phyloP scores from a whole-genome alignment of 306 rosid species.

The Vicia sativa region DNA sequence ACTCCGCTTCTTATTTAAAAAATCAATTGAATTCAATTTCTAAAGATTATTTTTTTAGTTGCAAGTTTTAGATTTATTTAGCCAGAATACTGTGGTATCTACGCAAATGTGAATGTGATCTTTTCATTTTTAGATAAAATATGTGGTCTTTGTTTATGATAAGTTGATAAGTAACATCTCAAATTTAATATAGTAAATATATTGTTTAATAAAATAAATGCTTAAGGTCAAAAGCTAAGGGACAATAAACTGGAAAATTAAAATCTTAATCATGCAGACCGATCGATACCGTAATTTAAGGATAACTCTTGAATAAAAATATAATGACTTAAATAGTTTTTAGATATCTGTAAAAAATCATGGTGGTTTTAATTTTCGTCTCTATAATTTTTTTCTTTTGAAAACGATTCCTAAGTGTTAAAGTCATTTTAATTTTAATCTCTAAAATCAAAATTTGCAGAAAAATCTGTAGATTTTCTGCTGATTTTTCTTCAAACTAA shows the following conservation, averaged over 20 bases:
- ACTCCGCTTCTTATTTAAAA: neutral
- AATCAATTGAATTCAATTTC: neutral
- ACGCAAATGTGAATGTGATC: neutral
- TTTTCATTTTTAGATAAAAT: neutral
- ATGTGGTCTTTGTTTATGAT: neutral
- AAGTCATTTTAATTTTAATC: too few relatives aligned
- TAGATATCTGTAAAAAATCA: too few relatives aligned
- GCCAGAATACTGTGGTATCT: conserved; percentile 1
- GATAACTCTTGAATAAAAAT: neutral
- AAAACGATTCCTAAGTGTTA: too few relatives aligned
- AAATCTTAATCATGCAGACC: neutral
- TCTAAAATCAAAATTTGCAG: too few relatives aligned
- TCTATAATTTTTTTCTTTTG: too few relatives aligned
- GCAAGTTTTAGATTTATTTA: neutral
- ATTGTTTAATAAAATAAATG: neutral
- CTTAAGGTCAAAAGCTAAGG: neutral
- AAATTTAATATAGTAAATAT: neutral
- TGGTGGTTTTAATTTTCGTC: too few relatives aligned
- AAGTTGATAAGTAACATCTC: neutral
- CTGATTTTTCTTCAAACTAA: neutral
- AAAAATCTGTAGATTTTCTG: too few relatives aligned
- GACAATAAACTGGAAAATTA: neutral
- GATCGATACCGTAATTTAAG: neutral
- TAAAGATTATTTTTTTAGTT: neutral
- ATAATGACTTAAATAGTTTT: too few relatives aligned